Base-by-base conservation (phyloP, 2,329 filamentous ascomycete species). In the Paraconiothyrium sp. region DNA sequence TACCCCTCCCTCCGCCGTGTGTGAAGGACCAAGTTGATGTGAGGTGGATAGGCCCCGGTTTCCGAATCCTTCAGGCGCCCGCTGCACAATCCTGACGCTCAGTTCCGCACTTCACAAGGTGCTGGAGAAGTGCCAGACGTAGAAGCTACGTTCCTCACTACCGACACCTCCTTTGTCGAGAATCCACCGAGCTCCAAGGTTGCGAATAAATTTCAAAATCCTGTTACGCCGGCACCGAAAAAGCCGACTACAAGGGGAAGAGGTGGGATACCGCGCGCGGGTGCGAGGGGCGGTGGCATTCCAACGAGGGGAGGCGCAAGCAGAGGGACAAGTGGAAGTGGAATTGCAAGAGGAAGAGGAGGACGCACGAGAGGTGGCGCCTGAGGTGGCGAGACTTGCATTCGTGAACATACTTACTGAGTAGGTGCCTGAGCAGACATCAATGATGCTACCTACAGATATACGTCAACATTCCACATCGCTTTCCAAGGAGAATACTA, bases 121-220 rank as follows among this genome's bases (percentile, higher is more conserved):
- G 66, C 27, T 30, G 27, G 65, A 5, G 75, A 76, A 16, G 43
- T 39, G 4, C 30, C 30, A 22, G 61, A 89, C 68, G 81, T 81
- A 16, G 94, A 97, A 70, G 91, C 91, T 55, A 97, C 94, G 0
- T 97, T 97, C 73, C 87, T 97, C 89, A 97, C 94, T 27, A 97
- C 92, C 11, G 93, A 97, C 74, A 96, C 91, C 6, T 92, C 92
- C 1, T 97, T 97, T 73, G 88, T 97, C 59, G 93, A 97, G 37
- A 92, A 97, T 71, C 94, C 93, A 8, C 85, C 86, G 4, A 85
- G 84, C 41, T 83, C 81, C 34, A 87, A 85, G 70, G 74, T 78
- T 1, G 76, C 77, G 4, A 78, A 73, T 61, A 83, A 78, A 61
- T 81, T 79, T 61, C 72, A 76, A 24, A 78, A 75, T 14, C 77